A percentile compares a stretch with the other conserved stretches of the same genome.
These are phyloP conservation scores for Trichomonas vaginalis DNA, from an alignment of 208 protist genomes.

Conservation along the genomic window DNA sequence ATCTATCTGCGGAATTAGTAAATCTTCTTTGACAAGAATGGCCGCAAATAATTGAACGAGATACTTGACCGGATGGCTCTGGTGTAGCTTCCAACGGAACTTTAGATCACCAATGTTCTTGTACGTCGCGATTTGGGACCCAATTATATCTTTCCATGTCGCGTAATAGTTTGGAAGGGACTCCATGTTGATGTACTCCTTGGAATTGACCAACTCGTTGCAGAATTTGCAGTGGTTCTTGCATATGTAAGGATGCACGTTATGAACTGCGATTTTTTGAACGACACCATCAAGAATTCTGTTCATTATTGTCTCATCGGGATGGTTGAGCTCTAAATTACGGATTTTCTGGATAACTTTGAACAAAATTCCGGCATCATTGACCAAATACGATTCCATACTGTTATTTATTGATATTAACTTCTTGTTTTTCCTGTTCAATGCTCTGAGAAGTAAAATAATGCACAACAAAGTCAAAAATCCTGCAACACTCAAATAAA, in stretches of 20 bases:
- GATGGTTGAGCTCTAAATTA: background rate
- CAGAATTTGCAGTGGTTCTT: background rate
- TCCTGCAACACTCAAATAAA: background rate
- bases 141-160: background rate
- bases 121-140: background rate
- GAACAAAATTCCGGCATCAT: background rate
- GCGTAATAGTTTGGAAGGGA: background rate
- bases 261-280: background rate
- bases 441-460: background rate
- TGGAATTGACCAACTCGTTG: background rate
- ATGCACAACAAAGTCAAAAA: background rate
- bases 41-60: background rate
- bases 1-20: background rate
- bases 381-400: background rate
- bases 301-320: background rate
- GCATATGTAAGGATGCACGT: background rate
- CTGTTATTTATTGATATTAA: background rate
- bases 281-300: background rate
- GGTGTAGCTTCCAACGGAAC: background rate
- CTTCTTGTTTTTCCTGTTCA: background rate
- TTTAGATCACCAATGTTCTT: background rate
- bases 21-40: background rate
- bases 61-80: background rate
- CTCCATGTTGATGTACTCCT: background rate
- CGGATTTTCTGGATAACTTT: background rate